Conservation (phyloP, 2,329 filamentous ascomycete genomes). For the Dothideomycetes sp. region DNA sequence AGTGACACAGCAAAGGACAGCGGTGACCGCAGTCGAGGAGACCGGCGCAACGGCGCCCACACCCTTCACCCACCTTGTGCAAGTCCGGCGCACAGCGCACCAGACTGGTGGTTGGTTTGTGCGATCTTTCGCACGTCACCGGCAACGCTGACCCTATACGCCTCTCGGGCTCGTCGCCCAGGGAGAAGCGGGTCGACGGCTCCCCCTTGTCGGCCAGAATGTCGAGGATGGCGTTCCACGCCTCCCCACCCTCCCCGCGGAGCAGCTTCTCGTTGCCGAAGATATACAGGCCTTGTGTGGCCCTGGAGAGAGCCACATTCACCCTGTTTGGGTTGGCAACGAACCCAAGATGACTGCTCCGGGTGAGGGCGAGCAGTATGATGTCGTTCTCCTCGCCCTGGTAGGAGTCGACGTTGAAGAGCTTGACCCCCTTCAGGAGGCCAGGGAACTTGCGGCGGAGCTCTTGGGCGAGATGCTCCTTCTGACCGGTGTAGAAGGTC, state of each 20-base stretch:
- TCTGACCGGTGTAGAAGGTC: slow-evolving; percentile 82
- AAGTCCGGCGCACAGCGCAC: too few species aligned
- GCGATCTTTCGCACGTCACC: too few species aligned
- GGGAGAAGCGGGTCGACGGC: neutral
- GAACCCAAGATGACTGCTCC: slow-evolving; percentile 65
- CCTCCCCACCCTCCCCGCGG: neutral
- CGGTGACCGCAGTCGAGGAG: too few species aligned
- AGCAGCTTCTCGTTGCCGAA: slow-evolving; percentile 62
- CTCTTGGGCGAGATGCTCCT: slow-evolving; percentile 48
- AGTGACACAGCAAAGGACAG: too few species aligned
- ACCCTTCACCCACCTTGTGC: too few species aligned
- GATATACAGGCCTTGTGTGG: slow-evolving; percentile 68
- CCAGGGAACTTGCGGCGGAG: slow-evolving; percentile 22
- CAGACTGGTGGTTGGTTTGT: too few species aligned
- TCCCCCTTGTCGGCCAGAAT: slow-evolving; percentile 3
- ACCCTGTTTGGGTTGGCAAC: slow-evolving; percentile 53
- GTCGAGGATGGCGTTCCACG: slow-evolving; percentile 3
- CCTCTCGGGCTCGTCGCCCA: too few species aligned
- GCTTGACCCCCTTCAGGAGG: slow-evolving; percentile 28
- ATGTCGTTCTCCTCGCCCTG: slow-evolving; percentile 87
- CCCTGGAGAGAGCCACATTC: slow-evolving; percentile 56
- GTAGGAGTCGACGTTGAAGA: slow-evolving; percentile 78
- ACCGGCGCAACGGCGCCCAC: too few species aligned
- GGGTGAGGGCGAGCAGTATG: slow-evolving; percentile 67
- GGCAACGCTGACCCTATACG: too few species aligned